Evolutionary conservation across 1,284 basidiomycete genomes (phyloP), one percentile per base, ranked within the genome.

Genomic region (Porogramme epimiltina): DNA sequence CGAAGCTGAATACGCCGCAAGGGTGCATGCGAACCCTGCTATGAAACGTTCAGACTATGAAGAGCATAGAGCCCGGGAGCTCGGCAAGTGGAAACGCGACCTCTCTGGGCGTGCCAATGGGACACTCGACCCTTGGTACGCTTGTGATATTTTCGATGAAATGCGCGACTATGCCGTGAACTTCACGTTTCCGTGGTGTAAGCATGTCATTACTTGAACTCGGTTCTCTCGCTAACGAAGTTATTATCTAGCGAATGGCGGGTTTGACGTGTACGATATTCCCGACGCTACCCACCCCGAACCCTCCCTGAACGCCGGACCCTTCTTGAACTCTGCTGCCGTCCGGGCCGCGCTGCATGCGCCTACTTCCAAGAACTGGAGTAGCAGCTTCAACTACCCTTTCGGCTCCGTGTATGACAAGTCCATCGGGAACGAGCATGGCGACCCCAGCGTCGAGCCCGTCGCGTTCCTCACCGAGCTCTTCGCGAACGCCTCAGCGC

Each of bases 131-230:
- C 60, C 66, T 9, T 71, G 59, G 50, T 72, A 72, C 46, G 65
- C 62, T 4, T 71, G 70, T 45, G 58, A 64, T 42, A 46, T 70
- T n/a, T 64, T 63, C 45, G 57, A 67, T 38, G 67, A 70, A 56
- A 54, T 69, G 52, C 49, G 62, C 9, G 70, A 71, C 50, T 71
- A 70, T 56, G 70, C 69, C 3, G 47, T 64, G 15, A 72, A 71
- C 52, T 70, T 64, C 45, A 54, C 55, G 78, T 82, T 76, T 61
- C 86, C 85, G 2, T 88, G 84, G 84, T 80, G 83, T 85, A 66
- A 50, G 80, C 70, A 19, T 33, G 24, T n/a, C n/a, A n/a, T 45
- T 47, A 9, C 34, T 49, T 8, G 28, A 31, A 31, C 23, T 16
- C 11, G 6, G 8, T 18, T 18, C 15, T 8, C 15, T 25, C 15